Percentiles rank a stretch among this genome's conserved stretches.
Conservation (phyloP, 371 early-diverging fungal genomes). For the Blyttiomyces sp. region DNA sequence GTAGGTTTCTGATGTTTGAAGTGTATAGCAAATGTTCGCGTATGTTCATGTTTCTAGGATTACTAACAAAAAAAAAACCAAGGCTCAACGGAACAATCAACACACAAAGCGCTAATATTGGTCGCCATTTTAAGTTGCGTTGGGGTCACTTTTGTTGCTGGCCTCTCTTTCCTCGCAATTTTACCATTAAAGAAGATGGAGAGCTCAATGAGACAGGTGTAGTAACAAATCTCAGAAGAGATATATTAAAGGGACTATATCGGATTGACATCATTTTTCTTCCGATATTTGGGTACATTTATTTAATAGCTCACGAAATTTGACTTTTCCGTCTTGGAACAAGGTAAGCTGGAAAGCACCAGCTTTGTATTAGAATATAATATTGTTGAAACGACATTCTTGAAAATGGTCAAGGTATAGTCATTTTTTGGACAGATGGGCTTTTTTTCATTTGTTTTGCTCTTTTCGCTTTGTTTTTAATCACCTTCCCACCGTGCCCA, state of each 20-base stretch:
- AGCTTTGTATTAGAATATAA: background rate
- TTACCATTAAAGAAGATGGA: background rate
- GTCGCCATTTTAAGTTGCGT: background rate
- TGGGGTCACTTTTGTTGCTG: background rate
- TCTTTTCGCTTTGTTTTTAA: too few species aligned
- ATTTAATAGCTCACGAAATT: background rate
- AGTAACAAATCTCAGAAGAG: background rate
- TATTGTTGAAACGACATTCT: background rate
- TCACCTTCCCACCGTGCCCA: too few species aligned
- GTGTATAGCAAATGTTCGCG: too few species aligned
- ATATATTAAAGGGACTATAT: background rate
- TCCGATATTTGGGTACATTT: too few species aligned
- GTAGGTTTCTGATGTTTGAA: background rate
- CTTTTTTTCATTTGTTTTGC: too few species aligned
- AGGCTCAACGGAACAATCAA: background rate
- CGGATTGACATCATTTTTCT: too few species aligned
- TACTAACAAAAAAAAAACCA: too few species aligned
- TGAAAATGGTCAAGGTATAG: constrained; percentile 1
- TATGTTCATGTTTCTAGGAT: too few species aligned
- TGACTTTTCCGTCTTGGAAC: background rate
- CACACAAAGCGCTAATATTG: background rate
- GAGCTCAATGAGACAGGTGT: background rate
- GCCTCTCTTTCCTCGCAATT: background rate
- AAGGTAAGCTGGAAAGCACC: background rate
- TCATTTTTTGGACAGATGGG: too few species aligned